Evolutionary conservation across 202 grass and related monocot genomes (phyloP), one percentile per base, ranked within the genome.

Genomic region (Tripidium arundinaceum): DNA sequence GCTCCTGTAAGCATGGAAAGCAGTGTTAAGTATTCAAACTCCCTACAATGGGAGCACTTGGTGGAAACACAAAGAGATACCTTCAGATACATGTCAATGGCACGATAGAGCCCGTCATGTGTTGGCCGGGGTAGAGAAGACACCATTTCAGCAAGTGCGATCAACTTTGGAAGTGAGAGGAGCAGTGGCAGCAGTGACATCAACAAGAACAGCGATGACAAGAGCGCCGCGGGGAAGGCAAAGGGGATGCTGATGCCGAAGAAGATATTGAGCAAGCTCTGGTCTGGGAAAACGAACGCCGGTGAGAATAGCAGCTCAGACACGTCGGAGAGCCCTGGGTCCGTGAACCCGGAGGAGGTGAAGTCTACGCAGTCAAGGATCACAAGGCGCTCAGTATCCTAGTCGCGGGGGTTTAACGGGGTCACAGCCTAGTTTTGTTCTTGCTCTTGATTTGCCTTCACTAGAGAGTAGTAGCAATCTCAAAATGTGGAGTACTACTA

Each of bases 41-140:
- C 47, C 41, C 57, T 69, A 69, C 31, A 52, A 62, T 8, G 3
- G 7, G 64, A 62, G 33, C 36, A 57, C 18, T 33, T 21, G n/a
- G 14, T 27, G 11, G 41, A 65, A 50, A 70, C 15, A 61, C 26
- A 25, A 79, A 64, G 42, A 60, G n/a, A 59, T 91, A 99, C 97
- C 97, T 99, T 97, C 8, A 99, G 87, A 93, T 92, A 99, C 85
- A 88, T 90, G 72, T 99, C 97, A 76, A 99, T 97, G 57, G 93
- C 97, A 62, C 89, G 85, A 79, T 99, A 99, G 78, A 97, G 85
- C 39, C 81, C 90, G 6, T 99, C 97, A 89, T 93, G 97, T 1
- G 60, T 83, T 70, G 84, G 79, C 55, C 93, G 88, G 34, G 89
- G 88, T 19, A 70, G 68, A 31, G 49, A 81, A 68, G 89, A 77